Evolutionary conservation across 2,329 filamentous ascomycete genomes (phyloP).

Genomic region (Ophiocordyceps camponoti-saundersi): DNA sequence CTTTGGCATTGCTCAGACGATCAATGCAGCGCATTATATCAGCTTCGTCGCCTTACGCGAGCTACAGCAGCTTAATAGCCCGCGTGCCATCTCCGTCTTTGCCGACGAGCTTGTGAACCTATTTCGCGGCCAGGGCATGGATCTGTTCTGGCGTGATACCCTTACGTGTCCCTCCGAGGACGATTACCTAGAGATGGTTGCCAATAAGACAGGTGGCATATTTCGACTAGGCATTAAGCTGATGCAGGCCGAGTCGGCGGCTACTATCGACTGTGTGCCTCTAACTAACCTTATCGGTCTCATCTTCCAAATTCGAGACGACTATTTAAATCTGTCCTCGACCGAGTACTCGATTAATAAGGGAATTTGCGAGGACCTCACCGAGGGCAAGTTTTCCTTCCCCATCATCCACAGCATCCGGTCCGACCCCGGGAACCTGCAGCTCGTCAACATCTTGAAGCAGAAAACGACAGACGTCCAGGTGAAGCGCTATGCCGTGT

Average conservation of each 20-base stretch:
- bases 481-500: slow-evolving; percentile 80
- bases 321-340: slow-evolving; percentile 75
- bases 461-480: slow-evolving; percentile 76
- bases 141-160: slow-evolving; percentile 77
- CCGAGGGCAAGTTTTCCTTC: slow-evolving; percentile 94
- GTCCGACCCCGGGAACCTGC: slow-evolving; percentile 52
- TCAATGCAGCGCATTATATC: slow-evolving; percentile 81
- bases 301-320: slow-evolving; percentile 81
- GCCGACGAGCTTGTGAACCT: slow-evolving; percentile 72
- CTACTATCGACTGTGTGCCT: slow-evolving; percentile 53
- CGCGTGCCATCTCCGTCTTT: slow-evolving; percentile 51
- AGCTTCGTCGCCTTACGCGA: slow-evolving; percentile 71
- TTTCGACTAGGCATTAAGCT: slow-evolving; percentile 75
- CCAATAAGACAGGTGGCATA: slow-evolving; percentile 76
- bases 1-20: slow-evolving; percentile 74
- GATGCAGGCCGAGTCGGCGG: slow-evolving; percentile 59
- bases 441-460: slow-evolving; percentile 81
- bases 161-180: slow-evolving; percentile 72
- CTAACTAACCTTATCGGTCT: slow-evolving; percentile 75
- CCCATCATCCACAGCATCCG: slow-evolving; percentile 89
- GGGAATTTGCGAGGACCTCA: slow-evolving; percentile 86
- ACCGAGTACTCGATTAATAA: slow-evolving; percentile 74
- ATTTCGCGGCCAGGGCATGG: slow-evolving; percentile 79
- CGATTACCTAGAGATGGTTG: slow-evolving; percentile 89
- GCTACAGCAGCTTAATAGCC: slow-evolving; percentile 53